Base-by-base conservation (phyloP, 495 filamentous ascomycete genomes). In the Hyaloscypha finlandica region DNA sequence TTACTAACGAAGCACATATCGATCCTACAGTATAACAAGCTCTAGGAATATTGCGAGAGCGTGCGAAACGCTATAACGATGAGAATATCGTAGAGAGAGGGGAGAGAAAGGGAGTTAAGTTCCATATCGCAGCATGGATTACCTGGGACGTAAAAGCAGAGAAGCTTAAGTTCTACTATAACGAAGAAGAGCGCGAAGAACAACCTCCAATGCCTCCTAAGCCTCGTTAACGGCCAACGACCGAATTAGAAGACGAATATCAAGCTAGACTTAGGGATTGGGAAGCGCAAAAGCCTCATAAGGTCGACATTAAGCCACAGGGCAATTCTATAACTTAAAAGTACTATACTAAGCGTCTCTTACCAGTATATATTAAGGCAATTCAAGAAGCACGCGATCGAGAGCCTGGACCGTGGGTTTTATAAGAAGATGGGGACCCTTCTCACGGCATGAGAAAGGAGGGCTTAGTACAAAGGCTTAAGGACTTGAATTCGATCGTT, bases 291-390 rank as follows among this genome's bases (percentile, higher is more conserved):
- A 63, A 60, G 52, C 59, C 35, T 45, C 52, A 68, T 25, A 16
- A 48, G 12, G 25, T 58, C 35, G 37, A 68, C 0, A 20, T 63
- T 14, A 57, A 68, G 53, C 45, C 56, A n/a, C 4, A 59, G 16
- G 66, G 66, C 19, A 68, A 68, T 51, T 33, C 66, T 19, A 64
- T 68, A 31, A 68, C 66, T 19, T 39, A 64, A 45, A 68, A 68
- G 61, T 68, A 68, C 30, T 68, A 68, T 25, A 52, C 56, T 4
- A 61, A 64, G 19, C 19, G 30, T 22, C 54, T 68, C 16, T 60
- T 68, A 57, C 61, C 61, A 64, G 29, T 63, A 2, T 64, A 63
- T 20, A 6, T 42, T 25, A 2, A 63, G 48, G 66, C 66, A 2
- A 42, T 66, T 6, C 3, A 60, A 25, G 9, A 20, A 2, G 31